Evolutionary conservation across 2,329 filamentous ascomycete species (phyloP).

Genomic region (Neospermospora avenae): DNA sequence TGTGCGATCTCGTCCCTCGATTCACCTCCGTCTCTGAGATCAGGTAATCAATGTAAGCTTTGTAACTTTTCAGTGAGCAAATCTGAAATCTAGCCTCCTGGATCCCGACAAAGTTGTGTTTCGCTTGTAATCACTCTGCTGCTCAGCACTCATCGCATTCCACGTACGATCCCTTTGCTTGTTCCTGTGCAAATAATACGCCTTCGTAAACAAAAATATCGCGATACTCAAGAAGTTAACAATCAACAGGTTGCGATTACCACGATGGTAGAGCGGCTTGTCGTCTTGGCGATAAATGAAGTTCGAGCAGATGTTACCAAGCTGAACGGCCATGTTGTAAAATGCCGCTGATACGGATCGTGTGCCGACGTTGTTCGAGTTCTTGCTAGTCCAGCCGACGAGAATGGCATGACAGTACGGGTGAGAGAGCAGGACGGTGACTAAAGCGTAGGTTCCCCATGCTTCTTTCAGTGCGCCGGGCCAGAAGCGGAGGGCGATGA

Average conservation of each 20-base stretch:
- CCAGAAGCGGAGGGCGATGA: slow-evolving; percentile 37
- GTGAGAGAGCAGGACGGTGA: slow-evolving; percentile 31
- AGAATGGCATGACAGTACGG: slow-evolving; percentile 34
- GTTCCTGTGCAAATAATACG: slow-evolving; percentile 48
- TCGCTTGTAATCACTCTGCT: slow-evolving; percentile 36
- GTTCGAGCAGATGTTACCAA: slow-evolving; percentile 39
- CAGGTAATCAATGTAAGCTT: background rate
- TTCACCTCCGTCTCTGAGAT: background rate
- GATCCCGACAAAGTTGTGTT: slow-evolving; percentile 39
- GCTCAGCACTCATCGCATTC: slow-evolving; percentile 43
- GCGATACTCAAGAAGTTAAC: slow-evolving; percentile 46
- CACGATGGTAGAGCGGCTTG: slow-evolving; percentile 52
- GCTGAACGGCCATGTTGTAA: slow-evolving; percentile 51
- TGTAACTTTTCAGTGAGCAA: slow-evolving; percentile 31
- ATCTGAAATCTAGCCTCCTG: slow-evolving; percentile 40
- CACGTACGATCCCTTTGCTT: slow-evolving; percentile 40
- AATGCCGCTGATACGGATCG: slow-evolving; percentile 59
- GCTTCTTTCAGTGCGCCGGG: slow-evolving; percentile 26
- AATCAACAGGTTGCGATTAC: slow-evolving; percentile 54
- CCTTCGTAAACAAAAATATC: slow-evolving; percentile 47
- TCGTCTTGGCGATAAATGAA: slow-evolving; percentile 50
- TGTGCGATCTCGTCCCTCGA: background rate
- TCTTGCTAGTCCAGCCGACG: slow-evolving; percentile 48
- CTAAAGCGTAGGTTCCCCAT: slow-evolving; percentile 39
- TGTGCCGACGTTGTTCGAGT: slow-evolving; percentile 60